Conservation (phyloP, 805 yeast genomes). For the Ogataea ramenticola region DNA sequence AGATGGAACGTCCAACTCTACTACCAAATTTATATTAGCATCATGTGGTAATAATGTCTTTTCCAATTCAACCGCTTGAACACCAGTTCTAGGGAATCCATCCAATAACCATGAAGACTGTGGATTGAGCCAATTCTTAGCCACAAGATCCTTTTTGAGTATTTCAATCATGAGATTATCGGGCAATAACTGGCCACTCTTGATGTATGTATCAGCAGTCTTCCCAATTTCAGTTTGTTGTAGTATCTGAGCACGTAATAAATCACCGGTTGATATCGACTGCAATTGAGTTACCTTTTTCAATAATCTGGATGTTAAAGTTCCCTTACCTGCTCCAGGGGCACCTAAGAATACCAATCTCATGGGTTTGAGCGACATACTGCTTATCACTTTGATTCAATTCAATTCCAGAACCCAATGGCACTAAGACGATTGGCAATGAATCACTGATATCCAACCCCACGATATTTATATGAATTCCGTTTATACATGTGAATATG, state of each 20-base stretch:
- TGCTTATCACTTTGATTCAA: too few species aligned
- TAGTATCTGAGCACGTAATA: conserved; percentile 62
- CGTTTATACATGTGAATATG: too few species aligned
- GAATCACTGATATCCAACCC: too few species aligned
- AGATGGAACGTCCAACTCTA: conserved; percentile 82
- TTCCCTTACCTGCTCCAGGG: conserved; percentile 95
- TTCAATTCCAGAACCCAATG: too few species aligned
- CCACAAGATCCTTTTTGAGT: conserved; percentile 41
- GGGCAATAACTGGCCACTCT: conserved; percentile 64
- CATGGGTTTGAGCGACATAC: conserved; percentile 32
- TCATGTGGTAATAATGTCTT: conserved; percentile 28
- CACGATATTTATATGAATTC: too few species aligned
- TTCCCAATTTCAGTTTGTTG: conserved; percentile 45
- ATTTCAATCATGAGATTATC: conserved; percentile 59
- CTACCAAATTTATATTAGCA: conserved; percentile 62
- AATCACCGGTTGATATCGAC: conserved; percentile 79
- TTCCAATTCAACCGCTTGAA: conserved; percentile 62
- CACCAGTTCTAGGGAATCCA: conserved; percentile 82
- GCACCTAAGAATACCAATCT: conserved; percentile 80
- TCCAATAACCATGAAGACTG: conserved; percentile 68
- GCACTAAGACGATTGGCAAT: too few species aligned
- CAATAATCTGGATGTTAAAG: conserved; percentile 65
- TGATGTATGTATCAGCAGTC: conserved; percentile 48
- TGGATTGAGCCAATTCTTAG: conserved; percentile 34
- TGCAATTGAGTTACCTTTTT: conserved; percentile 43